Evolutionary conservation across 768 basidiomycete genomes (phyloP).

Genomic region (Mycena venus): DNA sequence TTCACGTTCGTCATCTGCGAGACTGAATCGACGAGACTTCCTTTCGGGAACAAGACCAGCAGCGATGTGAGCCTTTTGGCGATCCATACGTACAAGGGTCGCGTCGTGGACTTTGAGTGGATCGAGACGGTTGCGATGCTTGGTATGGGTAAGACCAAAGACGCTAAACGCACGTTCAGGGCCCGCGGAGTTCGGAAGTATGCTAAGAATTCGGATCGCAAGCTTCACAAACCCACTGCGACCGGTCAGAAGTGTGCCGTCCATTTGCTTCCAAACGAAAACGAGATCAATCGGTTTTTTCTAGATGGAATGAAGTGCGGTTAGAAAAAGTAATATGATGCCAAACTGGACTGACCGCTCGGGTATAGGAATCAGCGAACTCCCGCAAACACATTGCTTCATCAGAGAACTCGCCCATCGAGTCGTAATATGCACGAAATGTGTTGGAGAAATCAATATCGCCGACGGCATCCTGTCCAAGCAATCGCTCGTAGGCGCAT

Average conservation of each 20-base stretch:
- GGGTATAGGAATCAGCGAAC: neutral
- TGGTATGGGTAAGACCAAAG: conserved; percentile 38
- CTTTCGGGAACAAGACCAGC: neutral
- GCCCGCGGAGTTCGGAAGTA: conserved; percentile 40
- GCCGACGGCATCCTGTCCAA: neutral
- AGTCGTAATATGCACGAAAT: neutral
- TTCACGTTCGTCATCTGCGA: conserved; percentile 22
- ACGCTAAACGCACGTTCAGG: conserved; percentile 39
- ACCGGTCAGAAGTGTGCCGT: no score
- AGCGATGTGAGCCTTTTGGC: neutral
- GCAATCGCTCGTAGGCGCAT: neutral
- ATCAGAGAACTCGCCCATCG: neutral
- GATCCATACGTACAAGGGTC: conserved; percentile 20
- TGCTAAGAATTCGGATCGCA: no score
- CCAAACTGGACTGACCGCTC: neutral
- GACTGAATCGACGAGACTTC: conserved; percentile 31
- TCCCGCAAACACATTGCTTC: neutral
- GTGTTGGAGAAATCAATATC: conserved; percentile 1
- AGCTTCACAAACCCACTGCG: no score
- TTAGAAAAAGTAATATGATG: no score
- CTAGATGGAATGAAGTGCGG: no score
- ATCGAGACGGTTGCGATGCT: conserved; percentile 34
- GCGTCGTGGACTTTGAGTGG: conserved; percentile 26
- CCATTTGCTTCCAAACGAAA: no score
- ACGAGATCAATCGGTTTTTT: no score